Base-by-base conservation (phyloP, 371 early-diverging fungal species). In the Rhizopus delemar region DNA sequence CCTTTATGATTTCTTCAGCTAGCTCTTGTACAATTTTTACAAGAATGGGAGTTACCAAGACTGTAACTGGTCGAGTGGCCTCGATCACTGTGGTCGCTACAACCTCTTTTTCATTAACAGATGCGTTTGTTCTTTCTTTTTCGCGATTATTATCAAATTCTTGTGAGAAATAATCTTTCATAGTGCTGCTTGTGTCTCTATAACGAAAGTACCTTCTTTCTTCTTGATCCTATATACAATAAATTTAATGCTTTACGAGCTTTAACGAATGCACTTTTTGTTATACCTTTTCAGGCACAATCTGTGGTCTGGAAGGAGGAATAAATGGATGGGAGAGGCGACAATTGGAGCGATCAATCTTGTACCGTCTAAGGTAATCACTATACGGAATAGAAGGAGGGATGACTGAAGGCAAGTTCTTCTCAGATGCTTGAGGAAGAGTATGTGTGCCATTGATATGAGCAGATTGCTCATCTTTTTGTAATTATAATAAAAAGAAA, bases 21-120 rank as follows among this genome's bases (percentile, higher is more conserved):
- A 88, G 68, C 59, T 90, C 89, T 66, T 87, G 86, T 15, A 89
- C 83, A 53, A 89, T 81, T 57, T 86, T 87, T 11, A 92, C 81
- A 29, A 86, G 80, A 43, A 90, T 86, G 5, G 92, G 92, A 0
- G 91, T 92, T 28, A 90, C 56, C 4, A 89, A 65, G 3, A 90
- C 61, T 48, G 78, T 76, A 13, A 89, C 69, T 22, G 85, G 78
- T 15, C 82, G 74, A 0, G 83, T 85, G 5, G 87, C 76, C 53
- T 89, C 86, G 6, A 87, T 71, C 5, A 86, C 70, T 0, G 84
- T 81, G 0, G 86, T 85, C 3, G 76, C 78, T 11, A 65, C 59
- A 0, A 75, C 72, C 46, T 77, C 81, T 43, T 74, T 70, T 5
- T 63, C 60, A 32, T 56, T 39, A 33, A 46, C 52, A n/a, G n/a